Base-by-base conservation (phyloP, 2,329 filamentous ascomycete species). In the Trichophyton mentagrophytes region DNA sequence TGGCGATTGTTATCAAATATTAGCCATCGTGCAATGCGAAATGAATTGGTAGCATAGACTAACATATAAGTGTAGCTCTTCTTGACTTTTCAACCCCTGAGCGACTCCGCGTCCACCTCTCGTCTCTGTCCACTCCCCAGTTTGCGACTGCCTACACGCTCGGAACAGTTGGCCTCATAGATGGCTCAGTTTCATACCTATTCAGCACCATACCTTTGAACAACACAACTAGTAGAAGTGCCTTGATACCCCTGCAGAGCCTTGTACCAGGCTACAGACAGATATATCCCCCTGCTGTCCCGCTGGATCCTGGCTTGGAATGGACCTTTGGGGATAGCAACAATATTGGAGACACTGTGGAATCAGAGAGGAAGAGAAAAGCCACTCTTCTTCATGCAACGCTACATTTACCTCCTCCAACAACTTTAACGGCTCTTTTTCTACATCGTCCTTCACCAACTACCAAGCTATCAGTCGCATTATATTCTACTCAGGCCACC, bases 181-280 rank as follows among this genome's bases (percentile, higher is more conserved):
- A 97, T 76, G 93, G 93, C 71, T 96, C 90, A n/a, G 83, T 99
- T 61, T 95, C 91, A 13, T 99, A 97, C 75, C 83, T 99, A 60
- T 97, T 95, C 78, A 95, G 90, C 57, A 95, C 90, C 2, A 80
- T 93, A 7, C 85, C 90, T 11, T 81, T 97, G 61, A 77, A 79
- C 44, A 79, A 85, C 58, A 76, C 82, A 20, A 75, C 76, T 65
- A 90, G 79, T 73, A 82, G 84, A 73, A 95, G 89, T 67, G 85
- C 86, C 56, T 78, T 82, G 22, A 86, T 96, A 42, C 85, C 90
- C 13, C 78, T 99, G 8, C 86, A 86, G 36, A 82, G 86, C 66
- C 81, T 96, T 22, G 83, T 96, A 57, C 84, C 84, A 61, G 90
- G 92, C 1, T 97, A 96, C 72, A 83, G 87, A 61, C 87, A 90